Conservation (phyloP, 2,329 filamentous ascomycete genomes). For the Teratosphaeria nubilosa region DNA sequence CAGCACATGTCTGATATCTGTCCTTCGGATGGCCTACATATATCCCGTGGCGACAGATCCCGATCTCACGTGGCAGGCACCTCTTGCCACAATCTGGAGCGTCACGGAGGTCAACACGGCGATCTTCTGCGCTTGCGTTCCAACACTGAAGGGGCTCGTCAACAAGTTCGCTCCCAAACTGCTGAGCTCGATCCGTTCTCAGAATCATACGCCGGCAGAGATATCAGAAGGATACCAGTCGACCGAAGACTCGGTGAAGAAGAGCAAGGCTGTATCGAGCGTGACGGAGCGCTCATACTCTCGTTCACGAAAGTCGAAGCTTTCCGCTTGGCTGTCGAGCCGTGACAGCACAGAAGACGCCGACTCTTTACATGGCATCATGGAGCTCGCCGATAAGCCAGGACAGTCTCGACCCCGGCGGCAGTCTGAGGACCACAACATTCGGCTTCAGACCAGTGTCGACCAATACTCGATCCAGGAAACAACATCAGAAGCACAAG, state of each 20-base stretch:
- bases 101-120: not conserved
- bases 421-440: not conserved
- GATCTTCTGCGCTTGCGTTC: not conserved
- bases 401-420: not conserved
- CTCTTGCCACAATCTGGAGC: not conserved
- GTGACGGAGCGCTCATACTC: not conserved
- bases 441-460: not conserved
- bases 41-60: not conserved
- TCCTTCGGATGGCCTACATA: not conserved
- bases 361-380: not conserved
- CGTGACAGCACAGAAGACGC: not conserved
- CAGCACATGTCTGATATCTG: not conserved
- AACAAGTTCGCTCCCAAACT: not conserved
- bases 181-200: not conserved
- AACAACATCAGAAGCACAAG: not conserved
- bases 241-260: not conserved
- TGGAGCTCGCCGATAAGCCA: not conserved
- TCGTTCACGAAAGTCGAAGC: not conserved
- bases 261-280: not conserved
- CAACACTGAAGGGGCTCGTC: not conserved
- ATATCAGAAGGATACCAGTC: not conserved
- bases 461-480: not conserved
- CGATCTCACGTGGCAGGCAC: not conserved
- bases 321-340: not conserved
- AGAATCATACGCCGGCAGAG: slow-evolving; percentile 10